Evolutionary conservation across 2,329 filamentous ascomycete species (phyloP).

Genomic region (Colletotrichum coccodes): DNA sequence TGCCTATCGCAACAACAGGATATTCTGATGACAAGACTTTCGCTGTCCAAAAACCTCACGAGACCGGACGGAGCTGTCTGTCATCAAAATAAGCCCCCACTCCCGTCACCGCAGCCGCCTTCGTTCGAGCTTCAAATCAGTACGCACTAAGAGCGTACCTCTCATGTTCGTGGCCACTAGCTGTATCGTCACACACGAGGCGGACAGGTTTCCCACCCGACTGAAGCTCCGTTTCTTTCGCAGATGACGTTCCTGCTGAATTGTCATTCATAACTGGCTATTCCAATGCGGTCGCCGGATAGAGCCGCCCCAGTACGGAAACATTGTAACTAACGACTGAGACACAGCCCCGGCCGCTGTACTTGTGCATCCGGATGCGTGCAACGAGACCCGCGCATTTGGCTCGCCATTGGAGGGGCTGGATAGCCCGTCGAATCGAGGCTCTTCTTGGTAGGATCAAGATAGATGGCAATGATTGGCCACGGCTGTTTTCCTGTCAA

Average conservation of each 20-base stretch:
- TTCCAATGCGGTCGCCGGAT: conserved; percentile 3
- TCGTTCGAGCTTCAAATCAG: neutral
- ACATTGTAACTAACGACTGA: conserved; percentile 14
- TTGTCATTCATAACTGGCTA: neutral
- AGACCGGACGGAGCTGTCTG: neutral
- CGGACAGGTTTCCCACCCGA: neutral
- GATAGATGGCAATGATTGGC: neutral
- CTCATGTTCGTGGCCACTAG: neutral
- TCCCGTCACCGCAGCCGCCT: neutral
- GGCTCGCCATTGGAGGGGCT: neutral
- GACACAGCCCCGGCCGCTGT: conserved; percentile 6
- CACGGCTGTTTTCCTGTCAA: neutral
- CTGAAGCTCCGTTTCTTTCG: neutral
- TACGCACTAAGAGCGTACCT: neutral
- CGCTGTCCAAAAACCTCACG: neutral
- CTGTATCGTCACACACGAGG: neutral
- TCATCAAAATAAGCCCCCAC: neutral
- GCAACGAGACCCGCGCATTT: neutral
- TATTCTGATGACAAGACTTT: neutral
- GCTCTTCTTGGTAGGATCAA: neutral
- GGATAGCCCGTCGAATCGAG: neutral
- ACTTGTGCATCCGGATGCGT: conserved; percentile 9
- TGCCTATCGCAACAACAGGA: neutral
- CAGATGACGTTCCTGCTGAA: neutral
- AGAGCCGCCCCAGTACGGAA: neutral